Evolutionary conservation across 2,329 filamentous ascomycete species (phyloP).

Genomic region (Botrytis fabae): DNA sequence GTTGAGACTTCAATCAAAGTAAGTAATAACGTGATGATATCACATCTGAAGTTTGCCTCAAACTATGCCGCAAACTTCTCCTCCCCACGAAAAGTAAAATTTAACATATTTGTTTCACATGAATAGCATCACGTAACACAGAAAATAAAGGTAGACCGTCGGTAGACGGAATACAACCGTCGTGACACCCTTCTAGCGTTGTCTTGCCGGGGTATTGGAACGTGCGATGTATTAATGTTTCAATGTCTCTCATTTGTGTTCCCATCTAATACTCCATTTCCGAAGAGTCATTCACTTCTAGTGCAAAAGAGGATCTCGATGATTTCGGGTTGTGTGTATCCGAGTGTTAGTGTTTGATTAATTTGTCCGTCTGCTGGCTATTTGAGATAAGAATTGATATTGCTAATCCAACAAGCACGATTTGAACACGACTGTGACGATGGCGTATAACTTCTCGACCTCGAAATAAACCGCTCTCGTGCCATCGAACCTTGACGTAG

Average conservation of each 20-base stretch:
- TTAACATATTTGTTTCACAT: not conserved
- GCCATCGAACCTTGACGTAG: not conserved
- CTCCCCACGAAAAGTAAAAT: not conserved
- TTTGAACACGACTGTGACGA: not conserved
- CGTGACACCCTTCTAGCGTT: not conserved
- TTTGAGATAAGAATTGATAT: not conserved
- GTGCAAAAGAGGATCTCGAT: not conserved
- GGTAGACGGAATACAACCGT: not conserved
- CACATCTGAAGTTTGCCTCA: not conserved
- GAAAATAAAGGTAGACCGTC: not conserved
- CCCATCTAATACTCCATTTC: not conserved
- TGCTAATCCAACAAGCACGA: not conserved
- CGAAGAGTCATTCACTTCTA: not conserved
- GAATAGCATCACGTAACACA: not conserved
- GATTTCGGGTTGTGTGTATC: not conserved
- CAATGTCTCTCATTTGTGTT: not conserved
- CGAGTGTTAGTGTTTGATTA: not conserved
- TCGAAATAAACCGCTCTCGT: not conserved
- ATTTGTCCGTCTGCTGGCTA: not conserved
- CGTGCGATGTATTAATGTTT: slow-evolving; percentile 2
- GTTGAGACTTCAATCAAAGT: too few species aligned
- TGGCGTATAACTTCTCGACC: not conserved
- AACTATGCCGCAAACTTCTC: not conserved
- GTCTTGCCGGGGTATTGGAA: slow-evolving; percentile 6
- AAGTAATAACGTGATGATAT: not conserved